These are phyloP conservation scores for Ophiostoma perfectum DNA, from an alignment of 2,329 filamentous ascomycete species.

Conservation along the genomic window DNA sequence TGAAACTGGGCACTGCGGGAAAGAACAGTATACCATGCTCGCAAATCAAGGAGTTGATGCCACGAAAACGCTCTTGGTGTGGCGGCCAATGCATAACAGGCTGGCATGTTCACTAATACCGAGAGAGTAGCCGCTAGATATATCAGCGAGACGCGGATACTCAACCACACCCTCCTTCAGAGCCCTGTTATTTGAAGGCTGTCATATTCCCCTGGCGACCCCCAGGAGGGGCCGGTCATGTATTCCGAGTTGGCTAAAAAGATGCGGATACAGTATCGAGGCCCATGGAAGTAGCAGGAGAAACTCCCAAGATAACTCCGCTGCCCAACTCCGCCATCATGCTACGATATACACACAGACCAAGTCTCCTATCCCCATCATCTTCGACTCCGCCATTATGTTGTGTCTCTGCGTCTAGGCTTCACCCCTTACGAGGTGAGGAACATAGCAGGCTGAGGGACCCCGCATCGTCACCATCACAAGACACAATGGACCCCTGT, in stretches of 20 bases:
- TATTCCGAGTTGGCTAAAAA: not conserved
- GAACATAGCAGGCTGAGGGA: not conserved
- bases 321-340: slow-evolving; percentile 23
- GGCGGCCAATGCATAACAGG: slow-evolving; percentile 28
- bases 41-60: slow-evolving; percentile 22
- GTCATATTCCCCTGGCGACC: not conserved
- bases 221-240: not conserved
- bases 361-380: not conserved
- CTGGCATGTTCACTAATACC: slow-evolving; percentile 29
- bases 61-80: not conserved
- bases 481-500: slow-evolving; percentile 23
- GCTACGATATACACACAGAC: slow-evolving; percentile 9
- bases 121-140: slow-evolving; percentile 29
- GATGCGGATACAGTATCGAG: slow-evolving; percentile 20
- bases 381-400: not conserved
- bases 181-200: not conserved
- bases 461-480: slow-evolving; percentile 23
- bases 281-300: slow-evolving; percentile 1
- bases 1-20: slow-evolving; percentile 2
- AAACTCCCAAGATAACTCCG: slow-evolving; percentile 22
- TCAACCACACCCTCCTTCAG: not conserved
- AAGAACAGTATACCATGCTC: not conserved
- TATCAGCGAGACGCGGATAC: not conserved
- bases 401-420: no score
- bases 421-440: not conserved